Evolutionary conservation across 805 yeast species (phyloP).

Genomic region (Sugiyamaella floridensis): DNA sequence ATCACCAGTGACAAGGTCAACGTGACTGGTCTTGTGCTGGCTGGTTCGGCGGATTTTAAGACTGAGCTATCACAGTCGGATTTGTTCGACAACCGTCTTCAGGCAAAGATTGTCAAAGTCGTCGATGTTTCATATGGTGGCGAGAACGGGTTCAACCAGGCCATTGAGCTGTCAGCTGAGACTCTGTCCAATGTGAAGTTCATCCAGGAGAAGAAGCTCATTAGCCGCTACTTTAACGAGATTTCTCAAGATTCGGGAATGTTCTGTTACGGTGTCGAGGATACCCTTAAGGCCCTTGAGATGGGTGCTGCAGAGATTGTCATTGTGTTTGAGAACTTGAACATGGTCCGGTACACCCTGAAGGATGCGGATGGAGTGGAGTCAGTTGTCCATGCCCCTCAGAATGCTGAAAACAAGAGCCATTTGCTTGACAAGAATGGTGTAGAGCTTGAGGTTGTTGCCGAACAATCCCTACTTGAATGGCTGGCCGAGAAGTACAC

Average conservation of each 20-base stretch:
- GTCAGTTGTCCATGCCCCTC: conserved; percentile 63
- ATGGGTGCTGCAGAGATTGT: conserved; percentile 92
- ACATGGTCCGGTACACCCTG: conserved; percentile 72
- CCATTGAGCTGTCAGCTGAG: conserved; percentile 95
- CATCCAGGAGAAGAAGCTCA: conserved; percentile 95
- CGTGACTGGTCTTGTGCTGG: conserved; percentile 89
- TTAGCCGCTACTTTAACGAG: conserved; percentile 90
- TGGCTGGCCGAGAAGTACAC: conserved; percentile 98
- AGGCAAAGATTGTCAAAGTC: conserved; percentile 77
- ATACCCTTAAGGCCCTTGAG: conserved; percentile 92
- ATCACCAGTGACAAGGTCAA: conserved; percentile 91
- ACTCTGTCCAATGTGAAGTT: conserved; percentile 94
- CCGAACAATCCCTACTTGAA: conserved; percentile 81
- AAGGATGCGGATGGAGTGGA: conserved; percentile 78
- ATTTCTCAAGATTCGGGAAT: conserved; percentile 96
- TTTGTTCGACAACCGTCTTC: conserved; percentile 84
- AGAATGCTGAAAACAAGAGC: conserved; percentile 66
- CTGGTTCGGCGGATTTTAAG: conserved; percentile 99
- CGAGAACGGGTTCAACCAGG: conserved; percentile 98
- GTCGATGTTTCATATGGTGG: conserved; percentile 99
- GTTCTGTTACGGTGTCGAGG: conserved; percentile 96
- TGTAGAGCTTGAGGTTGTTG: conserved; percentile 80
- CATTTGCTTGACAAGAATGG: conserved; percentile 79
- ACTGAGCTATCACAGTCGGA: conserved; percentile 90
- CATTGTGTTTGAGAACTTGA: conserved; percentile 89